Base-by-base conservation (phyloP, 208 protist genomes). In the Porcisia hertigi region DNA sequence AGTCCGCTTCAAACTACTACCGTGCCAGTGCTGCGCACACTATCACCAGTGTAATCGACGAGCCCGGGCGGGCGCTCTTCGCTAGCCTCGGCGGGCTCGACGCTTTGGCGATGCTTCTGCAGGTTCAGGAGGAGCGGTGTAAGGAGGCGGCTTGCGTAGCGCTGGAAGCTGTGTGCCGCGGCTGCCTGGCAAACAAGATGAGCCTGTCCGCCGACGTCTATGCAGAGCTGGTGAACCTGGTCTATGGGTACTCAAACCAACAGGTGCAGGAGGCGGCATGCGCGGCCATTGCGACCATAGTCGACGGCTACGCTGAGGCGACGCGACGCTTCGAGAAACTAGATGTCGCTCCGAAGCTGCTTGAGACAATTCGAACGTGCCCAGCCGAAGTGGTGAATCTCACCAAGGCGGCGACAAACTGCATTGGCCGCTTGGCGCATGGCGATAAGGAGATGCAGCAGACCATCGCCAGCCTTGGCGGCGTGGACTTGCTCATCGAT, bases 231-330 rank as follows among this genome's bases (percentile, higher is more conserved):
- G 90, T 91, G 7, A 88, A 94, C 9, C 81, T 97, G 53, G 93
- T 97, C 73, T 92, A 96, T 77, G 88, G 87, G 63, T 95, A 97
- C 71, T 88, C 94, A 16, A 96, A 96, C 71, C 94, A 97, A 81
- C 94, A 97, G 84, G 94, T 97, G 70, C 91, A 96, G 78, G 94
- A 97, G 82, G 92, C 89, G 23, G 92, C 94, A 43, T 97, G 94
- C 73, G 80, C 89, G 25, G 91, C 92, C 1, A 86, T 97, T n/a
- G 94, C 92, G 34, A 79, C 90, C 8, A 94, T 96, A 71, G 94
- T 95, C 0, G 92, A 97, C 77, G 72, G 75, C 58, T 94, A 90
- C 81, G 73, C 86, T 0, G 85, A 88, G 39, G 91, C 89, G 11
- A 88, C 83, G 53, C 81, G 84, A 2, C 71, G 63, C 34, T 93